phyloP scores from a whole-genome alignment of 257 asterid species.

The Solanum medicagineum region DNA sequence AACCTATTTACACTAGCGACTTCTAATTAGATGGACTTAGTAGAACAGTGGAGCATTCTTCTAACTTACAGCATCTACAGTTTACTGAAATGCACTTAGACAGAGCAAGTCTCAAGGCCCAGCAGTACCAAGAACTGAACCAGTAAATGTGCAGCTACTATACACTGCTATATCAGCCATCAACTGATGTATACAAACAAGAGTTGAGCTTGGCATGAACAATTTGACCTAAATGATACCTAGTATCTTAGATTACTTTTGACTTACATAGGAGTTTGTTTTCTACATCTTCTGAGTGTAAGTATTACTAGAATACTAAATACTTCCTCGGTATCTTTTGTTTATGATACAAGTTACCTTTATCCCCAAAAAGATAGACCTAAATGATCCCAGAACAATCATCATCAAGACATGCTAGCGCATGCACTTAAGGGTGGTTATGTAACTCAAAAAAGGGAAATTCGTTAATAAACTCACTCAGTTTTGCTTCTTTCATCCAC shows the following conservation, averaged over 20 bases:
- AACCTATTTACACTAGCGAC: neutral
- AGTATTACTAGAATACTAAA: no score
- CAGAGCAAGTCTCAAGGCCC: neutral
- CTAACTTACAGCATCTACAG: neutral
- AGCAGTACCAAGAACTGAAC: neutral
- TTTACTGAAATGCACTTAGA: neutral
- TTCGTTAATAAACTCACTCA: neutral
- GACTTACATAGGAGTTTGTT: no score
- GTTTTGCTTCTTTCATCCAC: neutral
- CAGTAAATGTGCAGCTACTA: neutral
- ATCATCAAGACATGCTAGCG: neutral
- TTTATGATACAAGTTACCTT: no score
- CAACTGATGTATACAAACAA: neutral
- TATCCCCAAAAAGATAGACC: neutral
- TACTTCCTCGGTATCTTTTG: no score
- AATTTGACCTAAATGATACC: neutral
- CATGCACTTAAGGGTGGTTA: neutral
- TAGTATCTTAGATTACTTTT: no score
- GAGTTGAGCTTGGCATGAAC: neutral
- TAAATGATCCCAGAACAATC: neutral
- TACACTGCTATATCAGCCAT: neutral
- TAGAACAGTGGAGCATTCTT: neutral
- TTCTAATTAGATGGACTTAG: neutral
- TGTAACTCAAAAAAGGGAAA: neutral
- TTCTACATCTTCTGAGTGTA: no score